A percentile compares a stretch with the other conserved stretches of the same genome.
These are phyloP conservation scores for Podospora pseudopauciseta DNA, from an alignment of 495 filamentous ascomycete species.

Conservation along the genomic window DNA sequence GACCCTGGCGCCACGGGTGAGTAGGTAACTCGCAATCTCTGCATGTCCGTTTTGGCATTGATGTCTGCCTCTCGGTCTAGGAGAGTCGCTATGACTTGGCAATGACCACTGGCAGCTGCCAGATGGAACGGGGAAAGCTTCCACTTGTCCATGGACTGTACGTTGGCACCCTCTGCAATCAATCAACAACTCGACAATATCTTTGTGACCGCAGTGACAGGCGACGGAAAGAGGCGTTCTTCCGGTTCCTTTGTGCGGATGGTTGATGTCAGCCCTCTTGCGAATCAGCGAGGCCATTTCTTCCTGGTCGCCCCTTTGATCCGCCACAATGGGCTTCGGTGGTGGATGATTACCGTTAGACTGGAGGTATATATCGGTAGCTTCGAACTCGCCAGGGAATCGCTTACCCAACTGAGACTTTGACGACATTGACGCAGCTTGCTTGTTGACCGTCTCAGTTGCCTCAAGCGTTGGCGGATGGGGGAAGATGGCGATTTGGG, in stretches of 20 bases:
- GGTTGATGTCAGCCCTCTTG: background rate
- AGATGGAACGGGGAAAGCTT: conserved; percentile 5
- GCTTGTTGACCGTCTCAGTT: too few relatives aligned
- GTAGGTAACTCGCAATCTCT: background rate
- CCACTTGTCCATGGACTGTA: background rate
- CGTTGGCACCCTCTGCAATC: conserved; percentile 8
- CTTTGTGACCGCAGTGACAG: conserved; percentile 11
- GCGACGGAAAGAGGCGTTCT: conserved; percentile 11
- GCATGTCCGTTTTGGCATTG: background rate
- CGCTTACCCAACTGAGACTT: background rate
- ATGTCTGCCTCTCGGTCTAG: conserved; percentile 9
- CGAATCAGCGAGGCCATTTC: conserved; percentile 10
- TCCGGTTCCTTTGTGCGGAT: conserved; percentile 2
- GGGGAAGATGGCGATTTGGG: too few relatives aligned
- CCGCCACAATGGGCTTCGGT: conserved; percentile 5
- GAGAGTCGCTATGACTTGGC: background rate
- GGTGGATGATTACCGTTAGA: conserved; percentile 2
- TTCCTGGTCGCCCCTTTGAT: background rate
- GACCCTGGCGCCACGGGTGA: conserved; percentile 1
- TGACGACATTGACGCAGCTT: too few relatives aligned
- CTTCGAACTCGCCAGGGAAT: background rate
- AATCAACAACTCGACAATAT: conserved; percentile 10
- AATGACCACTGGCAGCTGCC: conserved; percentile 9
- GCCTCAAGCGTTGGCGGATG: too few relatives aligned
- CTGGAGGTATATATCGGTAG: conserved; percentile 11